phyloP scores from a whole-genome alignment of 352 stramenopile genomes.

The Globisporangium paddicum region DNA sequence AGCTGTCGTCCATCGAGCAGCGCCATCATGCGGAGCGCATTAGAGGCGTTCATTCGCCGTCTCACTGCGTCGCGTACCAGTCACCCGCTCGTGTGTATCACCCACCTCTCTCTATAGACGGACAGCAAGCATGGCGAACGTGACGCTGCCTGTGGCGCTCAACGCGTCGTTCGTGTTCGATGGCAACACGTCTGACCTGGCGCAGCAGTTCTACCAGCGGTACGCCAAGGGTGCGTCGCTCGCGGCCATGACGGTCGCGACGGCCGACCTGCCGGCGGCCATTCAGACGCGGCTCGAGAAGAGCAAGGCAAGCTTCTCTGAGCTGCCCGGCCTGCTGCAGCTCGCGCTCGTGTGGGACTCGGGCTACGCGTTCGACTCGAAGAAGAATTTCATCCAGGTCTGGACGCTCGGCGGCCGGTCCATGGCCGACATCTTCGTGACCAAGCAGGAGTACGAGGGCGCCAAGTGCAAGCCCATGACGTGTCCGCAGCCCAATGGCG shows the following conservation, averaged over 20 bases:
- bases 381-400: conserved; percentile 16
- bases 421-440: conserved; percentile 19
- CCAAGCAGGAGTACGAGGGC: conserved; percentile 21
- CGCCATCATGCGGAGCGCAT: not conserved
- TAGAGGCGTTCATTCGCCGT: not conserved
- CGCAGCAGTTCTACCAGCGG: conserved; percentile 14
- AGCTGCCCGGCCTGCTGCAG: conserved; percentile 24
- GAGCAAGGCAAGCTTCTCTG: conserved; percentile 3
- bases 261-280: conserved; percentile 4
- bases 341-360: conserved; percentile 36
- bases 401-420: conserved; percentile 17
- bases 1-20: too few relatives aligned
- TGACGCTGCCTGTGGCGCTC: conserved; percentile 8
- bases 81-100: not conserved
- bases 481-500: conserved; percentile 21
- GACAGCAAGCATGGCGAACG: not conserved
- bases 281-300: conserved; percentile 5
- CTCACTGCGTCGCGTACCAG: not conserved
- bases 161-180: conserved; percentile 18
- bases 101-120: not conserved
- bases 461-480: conserved; percentile 19
- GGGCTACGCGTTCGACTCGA: conserved; percentile 20
- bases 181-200: conserved; percentile 23
- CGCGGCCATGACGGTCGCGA: conserved; percentile 15
- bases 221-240: conserved; percentile 10